A percentile compares a stretch with the other conserved stretches of the same genome.
These are phyloP conservation scores for Globisporangium spinosum DNA, from an alignment of 352 stramenopile species.

Conservation along the genomic window DNA sequence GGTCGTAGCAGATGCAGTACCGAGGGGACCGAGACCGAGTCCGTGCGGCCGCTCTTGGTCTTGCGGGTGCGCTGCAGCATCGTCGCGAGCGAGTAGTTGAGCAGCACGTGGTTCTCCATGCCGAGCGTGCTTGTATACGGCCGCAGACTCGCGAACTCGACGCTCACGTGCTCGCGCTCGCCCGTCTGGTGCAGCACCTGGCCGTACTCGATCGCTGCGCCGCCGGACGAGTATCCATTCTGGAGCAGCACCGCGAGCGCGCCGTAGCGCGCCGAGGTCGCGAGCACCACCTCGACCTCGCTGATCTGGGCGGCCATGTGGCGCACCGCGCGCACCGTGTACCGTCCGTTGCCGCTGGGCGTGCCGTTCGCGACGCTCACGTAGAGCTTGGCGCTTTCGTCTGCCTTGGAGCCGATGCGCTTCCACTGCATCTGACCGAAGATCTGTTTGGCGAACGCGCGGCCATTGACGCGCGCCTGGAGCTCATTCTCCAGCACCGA, in stretches of 20 bases:
- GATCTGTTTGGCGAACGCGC: conserved; percentile 61
- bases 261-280: conserved; percentile 29
- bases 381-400: conserved; percentile 60
- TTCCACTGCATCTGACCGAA: conserved; percentile 71
- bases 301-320: conserved; percentile 40
- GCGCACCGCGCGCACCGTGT: conserved; percentile 56
- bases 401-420: conserved; percentile 42
- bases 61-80: conserved; percentile 53
- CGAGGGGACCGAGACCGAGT: conserved; percentile 42
- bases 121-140: conserved; percentile 25
- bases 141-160: conserved; percentile 51
- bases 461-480: conserved; percentile 46
- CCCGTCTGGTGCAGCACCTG: conserved; percentile 53
- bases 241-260: conserved; percentile 43
- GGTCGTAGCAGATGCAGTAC: conserved; percentile 62
- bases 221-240: conserved; percentile 38
- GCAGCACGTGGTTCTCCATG: conserved; percentile 50
- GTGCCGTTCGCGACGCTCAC: conserved; percentile 29
- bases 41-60: conserved; percentile 26
- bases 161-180: conserved; percentile 54
- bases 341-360: conserved; percentile 12
- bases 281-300: conserved; percentile 54
- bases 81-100: conserved; percentile 62
- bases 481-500: conserved; percentile 44
- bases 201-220: conserved; percentile 38